A percentile compares a stretch with the other conserved stretches of the same genome.
Conservation (phyloP, 129 eudicot species). For the Flaveria trinervia region DNA sequence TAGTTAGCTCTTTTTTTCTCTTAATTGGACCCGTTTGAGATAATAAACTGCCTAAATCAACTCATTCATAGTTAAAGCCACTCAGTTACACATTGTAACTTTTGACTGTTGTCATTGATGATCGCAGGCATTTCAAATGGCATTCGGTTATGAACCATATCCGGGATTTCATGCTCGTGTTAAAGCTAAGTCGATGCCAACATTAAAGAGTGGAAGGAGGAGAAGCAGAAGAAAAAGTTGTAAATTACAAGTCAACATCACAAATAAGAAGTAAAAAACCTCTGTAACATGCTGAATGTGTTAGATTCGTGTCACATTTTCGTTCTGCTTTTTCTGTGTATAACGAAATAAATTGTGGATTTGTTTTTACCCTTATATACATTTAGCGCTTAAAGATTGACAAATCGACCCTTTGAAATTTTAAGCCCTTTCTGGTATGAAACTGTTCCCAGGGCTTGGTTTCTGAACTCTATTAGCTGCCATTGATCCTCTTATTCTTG, state of each 20-base stretch:
- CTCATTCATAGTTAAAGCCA: background rate
- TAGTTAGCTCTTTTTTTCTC: background rate
- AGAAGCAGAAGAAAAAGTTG: slow-evolving; percentile 62
- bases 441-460: slow-evolving; percentile 52
- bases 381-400: background rate
- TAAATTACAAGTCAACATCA: slow-evolving; percentile 19
- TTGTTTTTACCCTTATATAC: background rate
- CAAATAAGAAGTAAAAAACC: background rate
- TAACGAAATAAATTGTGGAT: slow-evolving; percentile 1
- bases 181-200: slow-evolving; percentile 65
- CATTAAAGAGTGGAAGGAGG: slow-evolving; percentile 79
- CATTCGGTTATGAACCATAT: slow-evolving; percentile 77
- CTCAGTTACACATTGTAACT: background rate
- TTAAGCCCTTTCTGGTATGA: slow-evolving; percentile 18
- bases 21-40: background rate
- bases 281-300: slow-evolving; percentile 14
- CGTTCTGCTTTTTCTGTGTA: background rate
- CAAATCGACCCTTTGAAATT: background rate
- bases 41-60: background rate
- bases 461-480: slow-evolving; percentile 40
- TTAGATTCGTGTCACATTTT: background rate
- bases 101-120: background rate
- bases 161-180: slow-evolving; percentile 83
- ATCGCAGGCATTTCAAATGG: slow-evolving; percentile 64
- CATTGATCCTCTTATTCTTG: slow-evolving; percentile 43